A percentile compares a stretch with the other conserved stretches of the same genome.
phyloP scores from a whole-genome alignment of 345 rosid species.

The Pugionium cornutum region DNA sequence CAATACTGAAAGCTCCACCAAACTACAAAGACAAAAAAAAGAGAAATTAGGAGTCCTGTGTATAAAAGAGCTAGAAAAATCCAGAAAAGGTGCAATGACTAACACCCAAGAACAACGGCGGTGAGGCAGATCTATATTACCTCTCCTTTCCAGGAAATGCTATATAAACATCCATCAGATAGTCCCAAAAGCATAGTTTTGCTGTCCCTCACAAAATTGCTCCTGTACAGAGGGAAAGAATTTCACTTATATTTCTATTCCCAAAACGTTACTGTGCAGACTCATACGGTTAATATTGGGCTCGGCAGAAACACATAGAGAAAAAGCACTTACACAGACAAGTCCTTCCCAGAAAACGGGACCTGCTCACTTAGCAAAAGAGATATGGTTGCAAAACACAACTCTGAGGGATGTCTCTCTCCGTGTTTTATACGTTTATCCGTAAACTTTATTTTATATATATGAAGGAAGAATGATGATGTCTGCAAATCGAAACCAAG shows the following conservation, averaged over 20 bases:
- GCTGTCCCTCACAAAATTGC: constrained; percentile 78
- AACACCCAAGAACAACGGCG: constrained; percentile 15
- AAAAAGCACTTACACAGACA: constrained; percentile 68
- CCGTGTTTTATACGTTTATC: constrained; percentile 68
- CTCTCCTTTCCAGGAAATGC: constrained; percentile 98
- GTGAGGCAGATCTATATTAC: constrained; percentile 45
- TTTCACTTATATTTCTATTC: constrained; percentile 14
- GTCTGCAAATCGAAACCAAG: constrained; percentile 59
- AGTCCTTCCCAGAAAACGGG: constrained; percentile 67
- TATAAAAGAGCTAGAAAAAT: background rate
- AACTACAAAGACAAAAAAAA: constrained; percentile 51
- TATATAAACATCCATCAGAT: constrained; percentile 76
- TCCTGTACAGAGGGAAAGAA: constrained; percentile 51
- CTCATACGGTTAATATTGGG: constrained; percentile 5
- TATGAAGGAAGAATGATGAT: constrained; percentile 77
- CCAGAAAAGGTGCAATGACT: constrained; percentile 6
- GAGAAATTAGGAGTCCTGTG: background rate
- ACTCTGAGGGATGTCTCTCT: constrained; percentile 72
- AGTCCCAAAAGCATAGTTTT: constrained; percentile 86
- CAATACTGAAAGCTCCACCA: constrained; percentile 73
- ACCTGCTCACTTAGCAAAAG: constrained; percentile 81
- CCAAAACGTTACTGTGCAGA: background rate
- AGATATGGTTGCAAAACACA: constrained; percentile 64
- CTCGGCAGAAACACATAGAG: constrained; percentile 22
- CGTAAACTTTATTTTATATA: constrained; percentile 76